Evolutionary conservation across 345 rosid species (phyloP).

Genomic region (Populus euphratica): DNA sequence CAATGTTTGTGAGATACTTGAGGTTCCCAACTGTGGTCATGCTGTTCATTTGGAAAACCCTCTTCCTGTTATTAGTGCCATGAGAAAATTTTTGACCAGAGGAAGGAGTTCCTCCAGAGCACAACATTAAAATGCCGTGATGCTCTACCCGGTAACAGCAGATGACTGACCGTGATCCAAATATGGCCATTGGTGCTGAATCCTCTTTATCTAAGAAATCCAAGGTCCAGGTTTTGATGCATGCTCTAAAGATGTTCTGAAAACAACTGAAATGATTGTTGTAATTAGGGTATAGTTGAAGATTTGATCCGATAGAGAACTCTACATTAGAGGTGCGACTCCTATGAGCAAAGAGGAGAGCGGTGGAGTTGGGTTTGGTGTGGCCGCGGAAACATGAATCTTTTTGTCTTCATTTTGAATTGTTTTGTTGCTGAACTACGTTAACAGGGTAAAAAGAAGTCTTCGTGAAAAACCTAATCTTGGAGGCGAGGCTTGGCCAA

Average conservation of each 20-base stretch:
- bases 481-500: too few relatives aligned
- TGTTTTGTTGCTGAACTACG: too few relatives aligned
- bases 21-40: slow-evolving; percentile 66
- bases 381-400: too few relatives aligned
- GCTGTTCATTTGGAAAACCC: slow-evolving; percentile 93
- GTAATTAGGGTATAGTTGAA: neutral
- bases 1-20: slow-evolving; percentile 41
- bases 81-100: slow-evolving; percentile 53
- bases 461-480: too few relatives aligned
- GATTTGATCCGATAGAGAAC: neutral
- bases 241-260: neutral
- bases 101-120: slow-evolving; percentile 4
- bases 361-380: neutral
- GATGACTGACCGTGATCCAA: neutral
- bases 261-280: neutral
- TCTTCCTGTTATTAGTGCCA: slow-evolving; percentile 44
- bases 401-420: too few relatives aligned
- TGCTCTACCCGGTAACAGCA: neutral
- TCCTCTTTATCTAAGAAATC: neutral
- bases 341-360: neutral
- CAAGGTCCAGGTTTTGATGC: neutral
- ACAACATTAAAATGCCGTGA: neutral
- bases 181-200: neutral
- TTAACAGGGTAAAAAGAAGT: too few relatives aligned
- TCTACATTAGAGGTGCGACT: neutral